phyloP scores from a whole-genome alignment of 2,329 filamentous ascomycete species.

The Onygena corvina region DNA sequence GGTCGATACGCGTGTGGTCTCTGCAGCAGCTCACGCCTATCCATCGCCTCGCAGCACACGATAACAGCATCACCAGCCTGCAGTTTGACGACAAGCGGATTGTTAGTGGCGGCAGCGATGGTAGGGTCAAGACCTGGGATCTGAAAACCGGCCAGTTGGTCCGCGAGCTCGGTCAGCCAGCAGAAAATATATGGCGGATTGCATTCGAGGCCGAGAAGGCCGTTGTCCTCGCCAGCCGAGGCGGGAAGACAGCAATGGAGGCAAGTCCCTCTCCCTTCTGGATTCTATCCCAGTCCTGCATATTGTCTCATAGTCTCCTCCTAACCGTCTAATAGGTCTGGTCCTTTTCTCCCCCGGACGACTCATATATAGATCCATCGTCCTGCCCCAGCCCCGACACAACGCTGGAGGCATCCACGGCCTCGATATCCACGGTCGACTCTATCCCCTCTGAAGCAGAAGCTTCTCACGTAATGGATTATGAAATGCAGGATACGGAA shows the following conservation, averaged over 20 bases:
- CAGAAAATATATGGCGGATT: constrained; percentile 93
- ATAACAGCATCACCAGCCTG: constrained; percentile 94
- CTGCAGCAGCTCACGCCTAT: constrained; percentile 81
- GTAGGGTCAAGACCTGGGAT: constrained; percentile 98
- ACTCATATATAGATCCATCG: constrained; percentile 28
- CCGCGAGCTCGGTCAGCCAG: constrained; percentile 77
- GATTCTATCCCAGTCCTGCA: background rate
- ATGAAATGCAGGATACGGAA: constrained; percentile 12
- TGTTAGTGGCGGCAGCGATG: constrained; percentile 90
- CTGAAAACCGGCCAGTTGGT: constrained; percentile 82
- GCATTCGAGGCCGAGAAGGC: constrained; percentile 98
- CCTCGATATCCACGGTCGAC: background rate
- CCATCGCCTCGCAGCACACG: constrained; percentile 86
- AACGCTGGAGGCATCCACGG: constrained; percentile 5
- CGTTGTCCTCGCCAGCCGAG: constrained; percentile 81
- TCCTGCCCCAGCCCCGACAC: constrained; percentile 5
- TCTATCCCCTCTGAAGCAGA: constrained; percentile 1
- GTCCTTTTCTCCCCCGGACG: constrained; percentile 83
- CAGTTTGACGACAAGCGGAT: constrained; percentile 95
- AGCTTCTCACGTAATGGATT: background rate
- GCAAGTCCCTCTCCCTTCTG: constrained; percentile 42
- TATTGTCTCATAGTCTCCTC: background rate
- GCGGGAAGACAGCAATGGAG: constrained; percentile 90
- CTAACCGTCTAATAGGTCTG: constrained; percentile 54
- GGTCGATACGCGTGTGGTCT: constrained; percentile 93